A percentile compares a stretch with the other conserved stretches of the same genome.
phyloP scores from a whole-genome alignment of 345 rosid genomes.

The Euphorbia pulcherrima region DNA sequence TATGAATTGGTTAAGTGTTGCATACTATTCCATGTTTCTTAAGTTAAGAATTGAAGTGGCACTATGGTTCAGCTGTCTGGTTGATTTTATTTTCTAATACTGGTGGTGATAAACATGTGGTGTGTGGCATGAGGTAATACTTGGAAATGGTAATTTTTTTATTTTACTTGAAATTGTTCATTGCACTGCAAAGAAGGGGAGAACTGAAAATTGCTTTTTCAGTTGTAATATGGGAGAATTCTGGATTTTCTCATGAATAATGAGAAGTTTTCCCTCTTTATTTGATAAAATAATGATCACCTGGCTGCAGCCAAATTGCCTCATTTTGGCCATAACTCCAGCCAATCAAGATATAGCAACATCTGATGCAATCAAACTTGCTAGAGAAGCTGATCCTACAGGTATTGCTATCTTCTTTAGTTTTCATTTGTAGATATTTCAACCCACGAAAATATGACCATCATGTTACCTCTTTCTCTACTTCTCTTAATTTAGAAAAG shows the following conservation, averaged over 20 bases:
- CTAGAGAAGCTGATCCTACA: constrained; percentile 63
- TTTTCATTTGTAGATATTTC: not conserved
- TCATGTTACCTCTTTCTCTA: not conserved
- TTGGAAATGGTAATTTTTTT: not conserved
- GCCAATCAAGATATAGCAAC: constrained; percentile 76
- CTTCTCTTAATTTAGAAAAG: not conserved
- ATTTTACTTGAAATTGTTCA: not conserved
- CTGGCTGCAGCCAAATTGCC: constrained; percentile 45
- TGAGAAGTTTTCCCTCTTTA: not conserved
- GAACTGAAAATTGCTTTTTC: not conserved
- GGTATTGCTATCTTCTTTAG: constrained; percentile 25
- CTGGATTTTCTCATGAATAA: not conserved
- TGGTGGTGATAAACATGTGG: not conserved
- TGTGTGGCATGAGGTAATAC: not conserved
- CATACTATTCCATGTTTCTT: not conserved
- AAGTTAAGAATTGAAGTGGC: not conserved
- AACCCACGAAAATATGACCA: not conserved
- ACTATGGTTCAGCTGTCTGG: not conserved
- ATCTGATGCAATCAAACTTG: constrained; percentile 64
- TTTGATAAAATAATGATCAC: constrained; percentile 2
- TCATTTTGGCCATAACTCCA: constrained; percentile 66
- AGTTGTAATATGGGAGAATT: constrained; percentile 1
- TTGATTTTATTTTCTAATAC: not conserved
- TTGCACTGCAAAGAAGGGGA: not conserved
- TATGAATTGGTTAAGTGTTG: not conserved